Evolutionary conservation across 495 filamentous ascomycete species (phyloP).

Genomic region (Poronia punctata): DNA sequence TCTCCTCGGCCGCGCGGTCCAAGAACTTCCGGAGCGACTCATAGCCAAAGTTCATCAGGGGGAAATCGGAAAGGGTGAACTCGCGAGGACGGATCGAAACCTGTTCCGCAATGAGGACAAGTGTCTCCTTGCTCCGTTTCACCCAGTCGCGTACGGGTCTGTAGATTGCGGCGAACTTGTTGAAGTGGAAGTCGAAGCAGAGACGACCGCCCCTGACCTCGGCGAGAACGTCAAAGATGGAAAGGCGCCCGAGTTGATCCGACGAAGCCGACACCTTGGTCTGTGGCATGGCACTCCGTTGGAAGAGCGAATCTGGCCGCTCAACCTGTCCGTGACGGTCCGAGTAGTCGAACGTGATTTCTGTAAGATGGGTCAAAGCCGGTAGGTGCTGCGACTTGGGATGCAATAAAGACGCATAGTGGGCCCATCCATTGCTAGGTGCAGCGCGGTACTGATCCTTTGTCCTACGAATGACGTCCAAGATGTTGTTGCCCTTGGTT

Average conservation of each 20-base stretch:
- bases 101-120: neutral
- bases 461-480: slow-evolving; percentile 26
- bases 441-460: slow-evolving; percentile 42
- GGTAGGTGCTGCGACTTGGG: slow-evolving; percentile 7
- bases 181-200: slow-evolving; percentile 3
- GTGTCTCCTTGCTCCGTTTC: slow-evolving; percentile 30
- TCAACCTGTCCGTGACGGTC: slow-evolving; percentile 39
- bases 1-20: slow-evolving; percentile 24
- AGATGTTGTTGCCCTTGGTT: neutral
- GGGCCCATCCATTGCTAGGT: slow-evolving; percentile 34
- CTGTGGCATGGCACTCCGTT: slow-evolving; percentile 8
- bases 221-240: slow-evolving; percentile 23
- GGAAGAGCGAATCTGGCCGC: slow-evolving; percentile 22
- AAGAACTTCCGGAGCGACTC: slow-evolving; percentile 4
- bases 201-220: neutral
- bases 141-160: slow-evolving; percentile 21
- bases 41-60: neutral
- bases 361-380: slow-evolving; percentile 19
- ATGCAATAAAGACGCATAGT: slow-evolving; percentile 35
- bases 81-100: neutral
- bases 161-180: slow-evolving; percentile 18
- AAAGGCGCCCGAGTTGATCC: slow-evolving; percentile 27
- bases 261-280: slow-evolving; percentile 34
- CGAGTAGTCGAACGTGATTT: slow-evolving; percentile 40
- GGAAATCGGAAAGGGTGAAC: neutral